These are phyloP conservation scores for Lasiosphaeria hispida DNA, from an alignment of 495 filamentous ascomycete species.

Conservation along the genomic window DNA sequence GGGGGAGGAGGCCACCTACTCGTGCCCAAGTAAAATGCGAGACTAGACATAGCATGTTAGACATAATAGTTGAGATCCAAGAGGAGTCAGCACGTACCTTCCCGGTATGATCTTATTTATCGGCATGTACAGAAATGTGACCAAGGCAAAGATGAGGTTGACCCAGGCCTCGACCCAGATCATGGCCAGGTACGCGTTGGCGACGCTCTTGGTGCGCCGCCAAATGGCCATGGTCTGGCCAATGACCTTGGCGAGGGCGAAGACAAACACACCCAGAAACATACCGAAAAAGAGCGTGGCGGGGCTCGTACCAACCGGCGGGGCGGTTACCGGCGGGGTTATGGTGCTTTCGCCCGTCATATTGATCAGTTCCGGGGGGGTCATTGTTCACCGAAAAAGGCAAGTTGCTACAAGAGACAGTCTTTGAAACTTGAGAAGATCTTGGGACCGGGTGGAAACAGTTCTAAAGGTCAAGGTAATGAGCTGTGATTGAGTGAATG, in stretches of 20 bases:
- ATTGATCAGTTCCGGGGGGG: too few species aligned
- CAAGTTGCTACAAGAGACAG: too few species aligned
- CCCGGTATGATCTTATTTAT: background rate
- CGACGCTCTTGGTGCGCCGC: background rate
- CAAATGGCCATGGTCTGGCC: constrained; percentile 2
- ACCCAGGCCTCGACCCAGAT: constrained; percentile 5
- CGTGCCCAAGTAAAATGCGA: background rate
- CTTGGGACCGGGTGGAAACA: too few species aligned
- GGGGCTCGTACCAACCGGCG: too few species aligned
- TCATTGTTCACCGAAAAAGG: too few species aligned
- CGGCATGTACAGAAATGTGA: constrained; percentile 1
- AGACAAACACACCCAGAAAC: constrained; percentile 4
- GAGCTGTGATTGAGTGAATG: too few species aligned
- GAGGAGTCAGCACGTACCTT: background rate
- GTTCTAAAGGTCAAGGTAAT: too few species aligned
- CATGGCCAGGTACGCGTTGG: constrained; percentile 1
- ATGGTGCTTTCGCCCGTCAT: too few species aligned
- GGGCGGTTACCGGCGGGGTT: too few species aligned
- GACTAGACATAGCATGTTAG: too few species aligned
- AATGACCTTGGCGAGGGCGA: constrained; percentile 4
- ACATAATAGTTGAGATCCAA: background rate
- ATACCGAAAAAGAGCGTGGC: constrained; percentile 6
- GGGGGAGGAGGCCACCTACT: background rate
- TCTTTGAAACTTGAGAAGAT: too few species aligned
- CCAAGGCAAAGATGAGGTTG: constrained; percentile 2